Evolutionary conservation across 208 protist genomes (phyloP), one percentile per base, ranked within the genome.

Genomic region (Trypanosoma lewisi): DNA sequence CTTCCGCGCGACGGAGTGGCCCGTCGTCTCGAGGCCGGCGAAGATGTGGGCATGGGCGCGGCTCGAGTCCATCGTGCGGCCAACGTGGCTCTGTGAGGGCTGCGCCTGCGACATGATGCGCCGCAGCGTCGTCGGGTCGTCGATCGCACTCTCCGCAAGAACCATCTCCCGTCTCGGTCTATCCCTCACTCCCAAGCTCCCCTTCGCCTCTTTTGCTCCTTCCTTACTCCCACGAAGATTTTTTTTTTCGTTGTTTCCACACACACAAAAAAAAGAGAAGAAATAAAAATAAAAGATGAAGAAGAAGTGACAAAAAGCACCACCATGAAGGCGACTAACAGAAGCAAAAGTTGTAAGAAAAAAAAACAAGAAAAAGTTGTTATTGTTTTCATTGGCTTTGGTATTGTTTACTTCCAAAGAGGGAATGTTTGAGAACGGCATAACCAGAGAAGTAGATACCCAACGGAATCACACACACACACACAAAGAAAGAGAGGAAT

Each of bases 81-180:
- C 85, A 9, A 87, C 67, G 25, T 71, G 77, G 59, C 85, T 89
- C 62, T 85, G 79, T 0, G 73, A 77, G 33, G 79, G 80, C 63
- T 85, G 80, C 0, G 77, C 77, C 5, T 73, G 60, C 33, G 74
- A 77, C 42, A 87, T 67, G n/a, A 92, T 45, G 25, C 30, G 61
- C 30, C 62, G 30, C 36, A 92, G 69, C 17, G 82, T 73, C 44
- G 75, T 56, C 1, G 71, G 66, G 61, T 92, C 82, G 68, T 92
- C 85, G 0, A 89, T 55, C 1, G 50, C 48, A 16, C 2, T 45
- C 12, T 57, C 56, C 5, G 7, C 45, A 2, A 53, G 19, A 5
- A 39, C 34, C 37, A 50, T 56, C 16, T 16, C 17, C 34, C 34
- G 9, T 16, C 6, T 48, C 17, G 4, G 42, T 21, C 9, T 53